Evolutionary conservation across 1,284 basidiomycete genomes (phyloP).

Genomic region (Jaminaea rosea): DNA sequence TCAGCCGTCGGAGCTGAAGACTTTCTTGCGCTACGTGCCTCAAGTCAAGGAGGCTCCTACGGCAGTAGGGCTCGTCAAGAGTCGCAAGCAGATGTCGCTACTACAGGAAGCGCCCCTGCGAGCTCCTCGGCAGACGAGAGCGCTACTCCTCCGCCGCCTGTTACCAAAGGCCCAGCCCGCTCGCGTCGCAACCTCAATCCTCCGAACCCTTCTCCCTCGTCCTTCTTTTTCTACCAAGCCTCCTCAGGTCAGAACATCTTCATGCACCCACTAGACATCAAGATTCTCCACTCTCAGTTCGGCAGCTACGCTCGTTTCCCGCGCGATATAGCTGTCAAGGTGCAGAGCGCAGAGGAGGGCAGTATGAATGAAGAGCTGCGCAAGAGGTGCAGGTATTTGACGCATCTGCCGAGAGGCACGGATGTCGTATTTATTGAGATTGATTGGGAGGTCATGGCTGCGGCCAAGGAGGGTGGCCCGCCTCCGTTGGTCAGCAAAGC

Average conservation of each 20-base stretch:
- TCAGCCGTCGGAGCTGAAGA: not conserved
- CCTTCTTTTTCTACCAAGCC: conserved; percentile 90
- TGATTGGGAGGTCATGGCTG: conserved; percentile 50
- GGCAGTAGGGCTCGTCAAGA: not conserved
- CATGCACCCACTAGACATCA: conserved; percentile 90
- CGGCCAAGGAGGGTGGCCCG: not conserved
- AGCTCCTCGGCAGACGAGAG: not conserved
- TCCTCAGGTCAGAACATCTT: conserved; percentile 83
- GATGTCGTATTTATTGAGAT: conserved; percentile 92
- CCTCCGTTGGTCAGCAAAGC: conserved; percentile 15
- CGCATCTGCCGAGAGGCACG: conserved; percentile 78
- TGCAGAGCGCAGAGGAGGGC: conserved; percentile 63
- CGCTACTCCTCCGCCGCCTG: not conserved
- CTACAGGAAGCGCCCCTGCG: not conserved
- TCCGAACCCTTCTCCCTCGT: conserved; percentile 29
- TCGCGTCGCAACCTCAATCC: conserved; percentile 38
- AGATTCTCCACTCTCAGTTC: conserved; percentile 78
- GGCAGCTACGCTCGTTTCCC: conserved; percentile 76
- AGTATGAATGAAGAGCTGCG: conserved; percentile 81
- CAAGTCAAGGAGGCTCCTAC: not conserved
- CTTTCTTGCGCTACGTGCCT: not conserved
- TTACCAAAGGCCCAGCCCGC: not conserved
- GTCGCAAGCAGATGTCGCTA: not conserved
- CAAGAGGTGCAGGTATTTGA: conserved; percentile 88
- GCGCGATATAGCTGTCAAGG: conserved; percentile 64